Evolutionary conservation across 139 green algal genomes (phyloP).

Genomic region (Edaphochlamys debaryana): DNA sequence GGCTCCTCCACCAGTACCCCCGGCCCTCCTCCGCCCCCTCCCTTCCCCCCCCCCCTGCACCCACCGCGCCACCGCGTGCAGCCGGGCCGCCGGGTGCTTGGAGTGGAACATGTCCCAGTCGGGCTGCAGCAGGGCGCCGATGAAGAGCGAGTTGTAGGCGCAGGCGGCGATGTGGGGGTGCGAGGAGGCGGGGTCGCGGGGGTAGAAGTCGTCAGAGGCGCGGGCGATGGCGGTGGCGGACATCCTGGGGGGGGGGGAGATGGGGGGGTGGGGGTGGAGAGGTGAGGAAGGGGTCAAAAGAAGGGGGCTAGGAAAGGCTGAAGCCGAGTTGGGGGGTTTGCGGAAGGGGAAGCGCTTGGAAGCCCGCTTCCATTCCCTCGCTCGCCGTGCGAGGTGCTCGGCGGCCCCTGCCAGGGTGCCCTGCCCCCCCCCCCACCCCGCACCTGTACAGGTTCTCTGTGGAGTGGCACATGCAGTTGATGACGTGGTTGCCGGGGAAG

Average conservation of each 20-base stretch:
- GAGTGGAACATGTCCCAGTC: constrained; percentile 89
- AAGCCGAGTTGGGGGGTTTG: not conserved
- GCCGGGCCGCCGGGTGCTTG: constrained; percentile 56
- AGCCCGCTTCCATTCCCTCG: too few species aligned
- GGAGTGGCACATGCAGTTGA: constrained; percentile 99
- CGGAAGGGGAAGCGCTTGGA: not conserved
- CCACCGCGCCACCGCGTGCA: constrained; percentile 67
- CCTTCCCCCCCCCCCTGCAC: not conserved
- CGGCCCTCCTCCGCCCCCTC: too few species aligned
- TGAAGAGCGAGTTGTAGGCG: constrained; percentile 85
- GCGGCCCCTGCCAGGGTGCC: too few species aligned
- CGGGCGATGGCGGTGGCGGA: constrained; percentile 90
- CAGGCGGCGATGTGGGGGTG: constrained; percentile 92
- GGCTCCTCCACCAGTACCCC: too few species aligned
- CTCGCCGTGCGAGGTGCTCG: too few species aligned
- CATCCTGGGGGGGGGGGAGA: constrained; percentile 68
- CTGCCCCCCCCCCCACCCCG: too few species aligned
- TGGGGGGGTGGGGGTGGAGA: too few species aligned
- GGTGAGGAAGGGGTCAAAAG: not conserved
- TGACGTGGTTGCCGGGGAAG: constrained; percentile 92
- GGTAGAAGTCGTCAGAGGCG: constrained; percentile 89
- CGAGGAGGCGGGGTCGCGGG: constrained; percentile 78
- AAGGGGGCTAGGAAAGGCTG: not conserved
- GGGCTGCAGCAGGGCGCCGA: constrained; percentile 77
- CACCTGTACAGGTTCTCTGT: constrained; percentile 94